Evolutionary conservation across 257 asterid species (phyloP).

Genomic region (Mitragyna speciosa): DNA sequence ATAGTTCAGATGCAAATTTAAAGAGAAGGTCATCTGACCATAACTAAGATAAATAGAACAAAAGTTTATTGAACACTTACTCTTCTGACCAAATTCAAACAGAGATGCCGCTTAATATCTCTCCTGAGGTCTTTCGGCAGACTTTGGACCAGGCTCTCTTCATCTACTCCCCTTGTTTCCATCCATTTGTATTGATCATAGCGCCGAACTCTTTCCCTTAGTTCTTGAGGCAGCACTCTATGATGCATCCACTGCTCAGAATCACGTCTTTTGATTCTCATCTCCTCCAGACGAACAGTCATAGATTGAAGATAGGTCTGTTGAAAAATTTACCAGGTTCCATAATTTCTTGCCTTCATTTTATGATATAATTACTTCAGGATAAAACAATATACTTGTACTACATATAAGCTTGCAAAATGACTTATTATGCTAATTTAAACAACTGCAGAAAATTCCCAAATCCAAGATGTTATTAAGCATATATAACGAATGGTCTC

Average conservation of each 20-base stretch:
- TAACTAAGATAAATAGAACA: background rate
- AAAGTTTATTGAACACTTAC: slow-evolving; percentile 35
- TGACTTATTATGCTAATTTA: background rate
- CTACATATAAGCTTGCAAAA: background rate
- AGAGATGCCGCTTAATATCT: slow-evolving; percentile 89
- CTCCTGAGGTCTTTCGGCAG: slow-evolving; percentile 88
- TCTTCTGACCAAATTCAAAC: slow-evolving; percentile 81
- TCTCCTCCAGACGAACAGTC: slow-evolving; percentile 84
- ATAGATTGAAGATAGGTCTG: slow-evolving; percentile 97
- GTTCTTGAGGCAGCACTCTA: slow-evolving; percentile 82
- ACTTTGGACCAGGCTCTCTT: slow-evolving; percentile 83
- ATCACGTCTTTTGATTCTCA: slow-evolving; percentile 88
- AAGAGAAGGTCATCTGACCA: background rate
- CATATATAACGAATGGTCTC: background rate
- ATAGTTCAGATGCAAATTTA: background rate
- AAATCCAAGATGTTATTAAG: too few relatives aligned
- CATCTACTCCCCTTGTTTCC: slow-evolving; percentile 94
- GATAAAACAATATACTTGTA: background rate
- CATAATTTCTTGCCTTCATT: background rate
- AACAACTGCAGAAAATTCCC: background rate
- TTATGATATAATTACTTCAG: background rate
- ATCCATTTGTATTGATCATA: slow-evolving; percentile 91
- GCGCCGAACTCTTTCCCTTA: slow-evolving; percentile 82
- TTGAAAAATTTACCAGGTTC: slow-evolving; percentile 22
- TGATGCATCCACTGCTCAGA: slow-evolving; percentile 99